These are phyloP conservation scores for Cydonia oblonga DNA, from an alignment of 331 rosid species.

Conservation along the genomic window DNA sequence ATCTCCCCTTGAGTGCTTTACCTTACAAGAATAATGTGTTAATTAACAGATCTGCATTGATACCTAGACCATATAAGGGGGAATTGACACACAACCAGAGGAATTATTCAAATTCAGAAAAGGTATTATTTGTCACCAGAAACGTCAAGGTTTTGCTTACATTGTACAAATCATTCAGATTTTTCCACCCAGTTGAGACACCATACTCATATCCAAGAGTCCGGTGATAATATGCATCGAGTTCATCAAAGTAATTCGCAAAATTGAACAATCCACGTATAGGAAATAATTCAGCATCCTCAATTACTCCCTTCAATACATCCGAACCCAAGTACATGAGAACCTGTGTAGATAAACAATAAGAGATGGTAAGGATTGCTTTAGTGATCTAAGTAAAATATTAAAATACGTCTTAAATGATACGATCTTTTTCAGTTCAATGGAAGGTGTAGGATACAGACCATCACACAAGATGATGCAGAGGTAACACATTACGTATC, in stretches of 20 bases:
- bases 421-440: neutral
- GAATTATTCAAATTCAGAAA: neutral
- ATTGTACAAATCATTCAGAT: slow-evolving; percentile 65
- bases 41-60: neutral
- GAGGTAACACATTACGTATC: neutral
- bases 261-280: slow-evolving; percentile 88
- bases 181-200: slow-evolving; percentile 74
- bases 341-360: slow-evolving; percentile 42
- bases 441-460: neutral
- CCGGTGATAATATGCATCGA: slow-evolving; percentile 75
- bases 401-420: slow-evolving; percentile 1
- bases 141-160: slow-evolving; percentile 34
- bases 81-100: neutral
- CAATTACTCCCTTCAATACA: slow-evolving; percentile 60
- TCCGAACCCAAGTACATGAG: slow-evolving; percentile 82
- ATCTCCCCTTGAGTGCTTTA: neutral
- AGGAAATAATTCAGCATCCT: slow-evolving; percentile 81
- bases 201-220: slow-evolving; percentile 64
- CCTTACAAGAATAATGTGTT: neutral
- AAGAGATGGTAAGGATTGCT: slow-evolving; percentile 12
- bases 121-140: neutral
- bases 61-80: neutral
- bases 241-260: slow-evolving; percentile 63
- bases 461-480: neutral
- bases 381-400: slow-evolving; percentile 7